These are phyloP conservation scores for Penicillium sp. DNA, from an alignment of 2,329 filamentous ascomycete genomes.

Conservation along the genomic window DNA sequence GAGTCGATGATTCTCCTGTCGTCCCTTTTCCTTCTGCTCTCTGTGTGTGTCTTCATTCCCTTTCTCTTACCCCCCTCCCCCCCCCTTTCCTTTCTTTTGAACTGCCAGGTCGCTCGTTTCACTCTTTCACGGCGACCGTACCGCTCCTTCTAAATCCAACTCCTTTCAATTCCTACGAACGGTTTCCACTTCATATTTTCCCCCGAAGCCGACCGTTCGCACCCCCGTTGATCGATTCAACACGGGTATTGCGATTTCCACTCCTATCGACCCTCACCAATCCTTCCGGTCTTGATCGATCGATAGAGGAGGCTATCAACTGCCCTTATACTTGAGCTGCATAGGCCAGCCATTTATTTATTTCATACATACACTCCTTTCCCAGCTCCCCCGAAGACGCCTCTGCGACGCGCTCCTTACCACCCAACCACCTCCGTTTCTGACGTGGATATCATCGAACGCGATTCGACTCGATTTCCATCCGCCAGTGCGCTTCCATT, in stretches of 20 bases:
- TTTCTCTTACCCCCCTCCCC: constrained; percentile 29
- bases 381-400: constrained; percentile 26
- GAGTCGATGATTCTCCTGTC: constrained; percentile 11
- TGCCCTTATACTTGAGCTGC: constrained; percentile 35
- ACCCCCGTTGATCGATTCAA: constrained; percentile 30
- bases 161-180: constrained; percentile 39
- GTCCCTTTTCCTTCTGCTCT: constrained; percentile 23
- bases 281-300: constrained; percentile 16
- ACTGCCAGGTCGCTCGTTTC: constrained; percentile 49
- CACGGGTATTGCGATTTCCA: constrained; percentile 25
- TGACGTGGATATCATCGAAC: constrained; percentile 25
- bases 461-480: constrained; percentile 19
- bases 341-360: constrained; percentile 40
- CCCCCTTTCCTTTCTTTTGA: constrained; percentile 34
- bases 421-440: constrained; percentile 31
- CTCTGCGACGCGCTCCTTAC: constrained; percentile 39
- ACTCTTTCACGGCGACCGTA: constrained; percentile 56
- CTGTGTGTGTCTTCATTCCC: constrained; percentile 22
- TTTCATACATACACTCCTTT: constrained; percentile 19
- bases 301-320: constrained; percentile 17
- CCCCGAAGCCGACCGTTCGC: constrained; percentile 17
- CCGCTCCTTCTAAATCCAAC: constrained; percentile 33
- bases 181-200: constrained; percentile 17
- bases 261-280: constrained; percentile 1
- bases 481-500: constrained; percentile 34